These are phyloP conservation scores for Pleurotus sapidus DNA, from an alignment of 768 basidiomycete genomes.

Conservation along the genomic window DNA sequence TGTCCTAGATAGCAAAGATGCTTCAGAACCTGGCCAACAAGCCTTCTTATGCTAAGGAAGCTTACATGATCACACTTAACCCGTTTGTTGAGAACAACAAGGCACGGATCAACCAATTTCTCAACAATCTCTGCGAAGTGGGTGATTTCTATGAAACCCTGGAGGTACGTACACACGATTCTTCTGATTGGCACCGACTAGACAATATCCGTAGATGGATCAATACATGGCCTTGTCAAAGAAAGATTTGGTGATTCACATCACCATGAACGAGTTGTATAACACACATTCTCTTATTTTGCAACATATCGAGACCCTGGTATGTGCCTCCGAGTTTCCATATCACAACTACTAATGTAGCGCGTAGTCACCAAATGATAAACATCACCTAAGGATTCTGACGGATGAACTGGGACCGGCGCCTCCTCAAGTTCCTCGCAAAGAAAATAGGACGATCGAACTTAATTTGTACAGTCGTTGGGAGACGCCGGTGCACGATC, in stretches of 20 bases:
- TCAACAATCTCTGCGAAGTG: slow-evolving; percentile 96
- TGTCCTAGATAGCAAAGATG: slow-evolving; percentile 94
- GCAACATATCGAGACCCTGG: slow-evolving; percentile 93
- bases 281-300: slow-evolving; percentile 95
- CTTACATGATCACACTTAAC: slow-evolving; percentile 97
- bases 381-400: slow-evolving; percentile 93
- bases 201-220: slow-evolving; percentile 73
- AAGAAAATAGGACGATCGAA: slow-evolving; percentile 95
- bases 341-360: slow-evolving; percentile 6
- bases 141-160: slow-evolving; percentile 99
- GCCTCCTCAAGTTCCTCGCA: slow-evolving; percentile 93
- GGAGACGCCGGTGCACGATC: slow-evolving; percentile 99
- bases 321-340: slow-evolving; percentile 23
- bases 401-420: slow-evolving; percentile 95
- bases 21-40: slow-evolving; percentile 99
- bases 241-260: slow-evolving; percentile 97
- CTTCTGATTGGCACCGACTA: neutral
- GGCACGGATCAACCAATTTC: slow-evolving; percentile 93
- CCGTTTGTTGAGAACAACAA: slow-evolving; percentile 99
- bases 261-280: slow-evolving; percentile 98
- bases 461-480: slow-evolving; percentile 93
- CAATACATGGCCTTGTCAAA: slow-evolving; percentile 99
- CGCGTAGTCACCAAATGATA: slow-evolving; percentile 89
- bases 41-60: slow-evolving; percentile 96
- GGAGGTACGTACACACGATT: slow-evolving; percentile 58